Evolutionary conservation across 208 protist genomes (phyloP).

Genomic region (Leishmania tropica): DNA sequence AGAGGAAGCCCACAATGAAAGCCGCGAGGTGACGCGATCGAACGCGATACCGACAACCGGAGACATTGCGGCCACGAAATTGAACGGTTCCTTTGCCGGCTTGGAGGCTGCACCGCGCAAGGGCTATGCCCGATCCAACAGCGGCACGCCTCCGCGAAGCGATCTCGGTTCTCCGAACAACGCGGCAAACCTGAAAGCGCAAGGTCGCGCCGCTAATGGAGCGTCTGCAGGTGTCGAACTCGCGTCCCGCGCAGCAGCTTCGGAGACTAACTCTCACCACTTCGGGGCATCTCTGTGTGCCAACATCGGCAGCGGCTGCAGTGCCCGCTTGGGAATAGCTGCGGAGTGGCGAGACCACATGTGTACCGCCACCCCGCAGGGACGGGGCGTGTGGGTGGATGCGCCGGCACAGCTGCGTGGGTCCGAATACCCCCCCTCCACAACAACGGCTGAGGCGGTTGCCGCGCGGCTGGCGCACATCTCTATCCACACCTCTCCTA

Average conservation of each 20-base stretch:
- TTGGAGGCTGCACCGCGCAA: slow-evolving; percentile 51
- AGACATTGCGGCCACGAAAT: neutral
- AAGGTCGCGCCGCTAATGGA: neutral
- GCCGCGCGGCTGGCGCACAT: slow-evolving; percentile 32
- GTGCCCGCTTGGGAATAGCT: neutral
- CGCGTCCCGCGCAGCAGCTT: neutral
- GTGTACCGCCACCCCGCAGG: slow-evolving; percentile 10
- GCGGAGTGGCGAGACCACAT: neutral
- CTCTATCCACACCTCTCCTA: slow-evolving; percentile 55
- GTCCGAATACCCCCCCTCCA: neutral
- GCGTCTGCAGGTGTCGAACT: neutral
- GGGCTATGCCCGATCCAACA: slow-evolving; percentile 35
- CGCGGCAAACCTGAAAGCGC: too few species aligned
- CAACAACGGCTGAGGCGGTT: slow-evolving; percentile 10
- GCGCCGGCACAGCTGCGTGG: neutral
- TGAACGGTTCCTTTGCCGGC: slow-evolving; percentile 7
- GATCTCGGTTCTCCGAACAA: neutral
- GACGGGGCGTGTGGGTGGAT: neutral
- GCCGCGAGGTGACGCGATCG: neutral
- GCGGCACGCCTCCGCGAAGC: slow-evolving; percentile 1
- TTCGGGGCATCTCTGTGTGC: neutral
- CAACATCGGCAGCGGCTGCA: neutral
- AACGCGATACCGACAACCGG: neutral
- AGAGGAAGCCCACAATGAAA: slow-evolving; percentile 6
- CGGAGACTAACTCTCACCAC: neutral